A percentile compares a stretch with the other conserved stretches of the same genome.
phyloP scores from a whole-genome alignment of 1,284 basidiomycete genomes.

The Irpex sp. region DNA sequence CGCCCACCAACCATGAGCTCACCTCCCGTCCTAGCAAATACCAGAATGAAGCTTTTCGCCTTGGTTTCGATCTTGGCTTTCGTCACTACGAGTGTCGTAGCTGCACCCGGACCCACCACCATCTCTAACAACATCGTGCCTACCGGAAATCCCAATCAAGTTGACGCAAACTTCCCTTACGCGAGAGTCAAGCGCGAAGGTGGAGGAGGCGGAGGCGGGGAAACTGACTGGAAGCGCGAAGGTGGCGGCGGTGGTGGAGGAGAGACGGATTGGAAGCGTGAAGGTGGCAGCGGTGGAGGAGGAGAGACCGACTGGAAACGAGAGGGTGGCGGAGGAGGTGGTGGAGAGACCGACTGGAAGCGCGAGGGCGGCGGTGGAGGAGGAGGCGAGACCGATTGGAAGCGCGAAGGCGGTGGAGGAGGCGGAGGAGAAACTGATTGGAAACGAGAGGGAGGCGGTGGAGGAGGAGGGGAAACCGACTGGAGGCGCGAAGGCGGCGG shows the following conservation, averaged over 20 bases:
- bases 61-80: too few species aligned
- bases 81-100: too few species aligned
- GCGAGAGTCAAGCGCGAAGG: not conserved
- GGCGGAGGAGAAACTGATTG: not conserved
- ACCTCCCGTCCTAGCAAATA: too few species aligned
- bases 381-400: not conserved
- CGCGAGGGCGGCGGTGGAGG: not conserved
- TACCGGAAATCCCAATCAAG: too few species aligned
- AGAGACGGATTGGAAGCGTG: not conserved
- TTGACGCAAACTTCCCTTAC: too few species aligned
- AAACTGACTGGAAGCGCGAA: not conserved
- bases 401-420: not conserved
- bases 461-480: too few species aligned
- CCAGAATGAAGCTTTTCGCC: too few species aligned
- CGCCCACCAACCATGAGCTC: too few species aligned
- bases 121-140: too few species aligned
- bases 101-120: too few species aligned
- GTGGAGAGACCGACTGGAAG: not conserved
- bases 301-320: not conserved
- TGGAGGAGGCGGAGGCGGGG: not conserved
- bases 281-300: not conserved
- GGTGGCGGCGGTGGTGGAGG: not conserved
- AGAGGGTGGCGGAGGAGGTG: not conserved
- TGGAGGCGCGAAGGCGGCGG: too few species aligned
- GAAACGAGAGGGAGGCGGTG: too few species aligned